Conservation (phyloP, 202 grass and related monocot species). For the Setaria italica region DNA sequence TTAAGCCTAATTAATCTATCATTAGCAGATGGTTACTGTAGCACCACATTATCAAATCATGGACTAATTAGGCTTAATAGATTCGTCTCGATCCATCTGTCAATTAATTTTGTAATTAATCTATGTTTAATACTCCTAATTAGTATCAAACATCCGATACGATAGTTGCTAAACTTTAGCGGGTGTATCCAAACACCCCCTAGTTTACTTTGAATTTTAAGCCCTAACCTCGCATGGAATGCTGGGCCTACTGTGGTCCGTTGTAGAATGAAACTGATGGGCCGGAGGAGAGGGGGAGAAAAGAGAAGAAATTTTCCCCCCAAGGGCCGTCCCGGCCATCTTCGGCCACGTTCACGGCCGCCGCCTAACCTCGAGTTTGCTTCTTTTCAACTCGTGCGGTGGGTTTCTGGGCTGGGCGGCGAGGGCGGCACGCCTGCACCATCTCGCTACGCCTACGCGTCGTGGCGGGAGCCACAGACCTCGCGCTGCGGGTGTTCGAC, state of each 20-base stretch:
- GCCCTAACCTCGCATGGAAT: neutral
- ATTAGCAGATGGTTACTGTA: no score
- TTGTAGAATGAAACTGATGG: neutral
- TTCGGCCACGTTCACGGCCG: neutral
- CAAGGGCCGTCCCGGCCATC: neutral
- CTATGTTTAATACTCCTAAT: no score
- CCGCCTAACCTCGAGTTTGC: no score
- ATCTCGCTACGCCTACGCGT: conserved; percentile 22
- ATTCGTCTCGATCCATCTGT: no score
- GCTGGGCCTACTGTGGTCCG: neutral
- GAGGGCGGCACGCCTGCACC: neutral
- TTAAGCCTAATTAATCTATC: no score
- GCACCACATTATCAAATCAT: no score
- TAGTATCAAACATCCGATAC: no score
- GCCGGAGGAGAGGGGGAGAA: neutral
- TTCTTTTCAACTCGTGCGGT: neutral
- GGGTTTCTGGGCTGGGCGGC: conserved; percentile 20
- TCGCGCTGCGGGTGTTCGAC: conserved; percentile 43
- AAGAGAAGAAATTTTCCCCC: neutral
- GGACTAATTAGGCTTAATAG: no score
- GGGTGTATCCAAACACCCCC: no score
- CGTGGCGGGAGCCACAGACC: neutral
- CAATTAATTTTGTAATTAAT: no score
- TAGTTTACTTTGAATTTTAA: no score
- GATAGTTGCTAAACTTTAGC: no score